Percentiles rank a stretch among this genome's conserved stretches.
phyloP scores from a whole-genome alignment of 768 basidiomycete species.

The Psilocybe tampanensis region DNA sequence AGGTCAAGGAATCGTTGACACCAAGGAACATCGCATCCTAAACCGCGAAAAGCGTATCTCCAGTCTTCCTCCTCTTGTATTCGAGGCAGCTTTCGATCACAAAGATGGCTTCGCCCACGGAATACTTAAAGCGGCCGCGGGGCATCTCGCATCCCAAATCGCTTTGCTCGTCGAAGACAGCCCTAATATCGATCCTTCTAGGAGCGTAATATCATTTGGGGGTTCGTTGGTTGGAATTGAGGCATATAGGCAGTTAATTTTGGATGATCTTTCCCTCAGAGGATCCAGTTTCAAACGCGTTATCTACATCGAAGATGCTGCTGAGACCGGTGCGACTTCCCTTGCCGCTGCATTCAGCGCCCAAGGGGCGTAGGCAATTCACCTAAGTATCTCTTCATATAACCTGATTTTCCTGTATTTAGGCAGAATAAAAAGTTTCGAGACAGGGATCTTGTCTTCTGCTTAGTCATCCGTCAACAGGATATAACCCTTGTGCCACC shows the following conservation, averaged over 20 bases:
- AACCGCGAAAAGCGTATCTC: constrained; percentile 77
- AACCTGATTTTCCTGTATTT: too few relatives aligned
- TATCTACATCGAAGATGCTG: constrained; percentile 70
- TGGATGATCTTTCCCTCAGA: constrained; percentile 55
- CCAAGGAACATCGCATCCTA: constrained; percentile 29
- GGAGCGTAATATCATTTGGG: constrained; percentile 73
- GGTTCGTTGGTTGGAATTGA: constrained; percentile 74
- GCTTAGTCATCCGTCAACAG: background rate
- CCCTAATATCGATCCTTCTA: constrained; percentile 49
- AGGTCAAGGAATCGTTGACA: constrained; percentile 7
- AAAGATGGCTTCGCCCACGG: constrained; percentile 64
- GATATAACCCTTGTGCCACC: too few relatives aligned
- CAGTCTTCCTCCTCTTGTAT: constrained; percentile 75
- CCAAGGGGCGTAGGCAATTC: background rate
- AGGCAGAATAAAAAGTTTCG: too few relatives aligned
- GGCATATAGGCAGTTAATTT: constrained; percentile 54
- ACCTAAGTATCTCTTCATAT: too few relatives aligned
- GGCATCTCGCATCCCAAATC: constrained; percentile 60
- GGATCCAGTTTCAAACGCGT: constrained; percentile 70
- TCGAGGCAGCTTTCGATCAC: constrained; percentile 72
- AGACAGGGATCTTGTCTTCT: background rate
- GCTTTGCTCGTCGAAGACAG: constrained; percentile 51
- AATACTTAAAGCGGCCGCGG: constrained; percentile 55
- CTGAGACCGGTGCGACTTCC: constrained; percentile 62
- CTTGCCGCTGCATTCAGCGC: constrained; percentile 39